phyloP scores from a whole-genome alignment of 139 green algal genomes.

The Chlamydomonas sp. region DNA sequence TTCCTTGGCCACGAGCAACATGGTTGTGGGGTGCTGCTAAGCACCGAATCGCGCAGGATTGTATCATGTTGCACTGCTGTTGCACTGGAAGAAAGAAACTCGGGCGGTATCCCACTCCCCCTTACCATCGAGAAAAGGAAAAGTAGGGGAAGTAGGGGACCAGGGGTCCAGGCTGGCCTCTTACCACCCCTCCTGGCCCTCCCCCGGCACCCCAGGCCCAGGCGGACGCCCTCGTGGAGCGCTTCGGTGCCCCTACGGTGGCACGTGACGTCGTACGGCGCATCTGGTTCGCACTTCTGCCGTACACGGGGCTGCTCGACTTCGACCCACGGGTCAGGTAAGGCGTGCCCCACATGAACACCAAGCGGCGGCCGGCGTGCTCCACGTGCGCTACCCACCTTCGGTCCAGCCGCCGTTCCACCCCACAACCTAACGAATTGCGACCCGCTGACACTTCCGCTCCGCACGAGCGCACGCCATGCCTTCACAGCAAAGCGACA shows the following conservation, averaged over 20 bases:
- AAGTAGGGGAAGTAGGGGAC: background rate
- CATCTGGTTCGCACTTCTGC: slow-evolving; percentile 23
- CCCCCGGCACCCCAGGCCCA: background rate
- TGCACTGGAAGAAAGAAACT: background rate
- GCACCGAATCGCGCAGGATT: background rate
- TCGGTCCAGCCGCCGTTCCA: background rate
- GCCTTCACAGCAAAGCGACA: too few relatives aligned
- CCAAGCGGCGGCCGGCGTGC: background rate
- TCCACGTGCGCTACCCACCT: background rate
- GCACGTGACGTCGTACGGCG: background rate
- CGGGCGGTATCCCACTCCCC: background rate
- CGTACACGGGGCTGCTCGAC: slow-evolving; percentile 23
- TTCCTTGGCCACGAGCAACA: too few relatives aligned
- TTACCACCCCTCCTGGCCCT: background rate
- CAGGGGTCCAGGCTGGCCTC: background rate
- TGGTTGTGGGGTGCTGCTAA: background rate
- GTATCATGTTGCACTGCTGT: background rate
- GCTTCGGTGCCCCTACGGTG: slow-evolving; percentile 7
- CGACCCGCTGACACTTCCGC: too few relatives aligned
- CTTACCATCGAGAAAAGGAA: background rate
- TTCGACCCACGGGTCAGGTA: slow-evolving; percentile 14
- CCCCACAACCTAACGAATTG: background rate
- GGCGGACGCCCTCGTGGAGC: slow-evolving; percentile 18
- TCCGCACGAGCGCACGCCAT: too few relatives aligned
- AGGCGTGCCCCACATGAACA: background rate